Evolutionary conservation across 768 basidiomycete genomes (phyloP).

Genomic region (Fistulinella prunicolor): DNA sequence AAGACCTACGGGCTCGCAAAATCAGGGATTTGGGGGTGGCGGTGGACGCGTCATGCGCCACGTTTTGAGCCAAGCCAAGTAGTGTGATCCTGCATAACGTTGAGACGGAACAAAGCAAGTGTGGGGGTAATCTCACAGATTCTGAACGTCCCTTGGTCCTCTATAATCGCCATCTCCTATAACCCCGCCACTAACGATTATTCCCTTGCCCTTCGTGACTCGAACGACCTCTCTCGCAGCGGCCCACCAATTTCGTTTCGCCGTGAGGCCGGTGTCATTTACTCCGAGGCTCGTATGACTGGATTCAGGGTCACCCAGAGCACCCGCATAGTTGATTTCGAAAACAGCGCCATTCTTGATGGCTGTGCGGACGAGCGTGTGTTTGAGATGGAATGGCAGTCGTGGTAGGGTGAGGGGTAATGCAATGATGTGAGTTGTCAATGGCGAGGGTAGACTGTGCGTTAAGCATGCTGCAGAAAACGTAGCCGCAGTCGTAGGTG

Average conservation of each 20-base stretch:
- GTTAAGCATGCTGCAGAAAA: conserved; percentile 81
- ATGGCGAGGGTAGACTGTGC: conserved; percentile 68
- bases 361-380: conserved; percentile 78
- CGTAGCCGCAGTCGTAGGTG: conserved; percentile 67
- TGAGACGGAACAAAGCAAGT: neutral
- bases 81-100: conserved; percentile 52
- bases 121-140: conserved; percentile 52
- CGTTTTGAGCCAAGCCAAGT: conserved; percentile 66
- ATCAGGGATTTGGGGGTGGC: conserved; percentile 63
- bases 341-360: conserved; percentile 81
- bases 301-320: conserved; percentile 57
- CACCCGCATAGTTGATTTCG: conserved; percentile 76
- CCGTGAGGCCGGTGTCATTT: conserved; percentile 49
- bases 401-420: conserved; percentile 76
- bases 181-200: conserved; percentile 71
- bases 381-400: conserved; percentile 77
- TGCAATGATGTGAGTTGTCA: conserved; percentile 79
- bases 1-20: conserved; percentile 69
- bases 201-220: conserved; percentile 76
- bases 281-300: conserved; percentile 44
- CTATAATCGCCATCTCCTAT: conserved; percentile 60
- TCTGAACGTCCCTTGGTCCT: conserved; percentile 69
- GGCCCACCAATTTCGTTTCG: conserved; percentile 85
- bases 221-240: conserved; percentile 71
- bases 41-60: conserved; percentile 60